Conservation (phyloP, 2,329 filamentous ascomycete genomes). For the Hymenoscyphus fraxineus region DNA sequence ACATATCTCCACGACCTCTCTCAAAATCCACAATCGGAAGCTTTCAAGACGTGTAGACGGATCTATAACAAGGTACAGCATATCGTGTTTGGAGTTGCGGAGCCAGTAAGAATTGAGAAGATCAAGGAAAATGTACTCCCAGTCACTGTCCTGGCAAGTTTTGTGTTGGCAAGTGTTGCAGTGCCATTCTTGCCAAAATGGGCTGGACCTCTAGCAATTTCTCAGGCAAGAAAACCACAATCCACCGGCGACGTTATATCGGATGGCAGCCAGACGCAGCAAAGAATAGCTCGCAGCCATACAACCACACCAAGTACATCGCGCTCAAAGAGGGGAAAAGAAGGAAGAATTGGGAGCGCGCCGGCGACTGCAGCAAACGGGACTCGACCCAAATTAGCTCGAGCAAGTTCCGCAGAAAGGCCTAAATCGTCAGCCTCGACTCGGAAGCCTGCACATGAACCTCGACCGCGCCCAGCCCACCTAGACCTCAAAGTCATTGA, state of each 20-base stretch:
- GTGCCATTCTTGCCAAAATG: conserved; percentile 72
- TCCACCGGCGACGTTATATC: conserved; percentile 58
- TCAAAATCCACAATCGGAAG: conserved; percentile 66
- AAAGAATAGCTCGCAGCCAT: conserved; percentile 63
- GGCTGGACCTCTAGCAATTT: conserved; percentile 76
- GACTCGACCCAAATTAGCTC: conserved; percentile 25
- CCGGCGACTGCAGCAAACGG: conserved; percentile 29
- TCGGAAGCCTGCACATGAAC: conserved; percentile 23
- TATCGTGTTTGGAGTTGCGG: conserved; percentile 76
- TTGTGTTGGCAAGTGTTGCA: conserved; percentile 73
- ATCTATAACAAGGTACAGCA: conserved; percentile 87
- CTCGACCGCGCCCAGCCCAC: conserved; percentile 28
- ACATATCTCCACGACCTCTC: conserved; percentile 81
- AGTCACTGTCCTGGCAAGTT: conserved; percentile 75
- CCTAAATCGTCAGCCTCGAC: conserved; percentile 25
- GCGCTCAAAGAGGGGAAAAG: conserved; percentile 42
- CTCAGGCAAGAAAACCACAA: conserved; percentile 74
- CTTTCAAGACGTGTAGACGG: conserved; percentile 77
- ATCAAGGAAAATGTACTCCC: conserved; percentile 79
- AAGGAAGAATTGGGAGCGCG: conserved; percentile 38
- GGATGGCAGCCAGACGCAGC: conserved; percentile 48
- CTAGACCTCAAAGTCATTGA: conserved; percentile 42
- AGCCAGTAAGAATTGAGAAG: conserved; percentile 65
- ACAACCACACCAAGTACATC: conserved; percentile 56
- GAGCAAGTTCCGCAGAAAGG: conserved; percentile 26